Evolutionary conservation across 108 stramenopile genomes (phyloP).

Genomic region (Fistulifera solaris): DNA sequence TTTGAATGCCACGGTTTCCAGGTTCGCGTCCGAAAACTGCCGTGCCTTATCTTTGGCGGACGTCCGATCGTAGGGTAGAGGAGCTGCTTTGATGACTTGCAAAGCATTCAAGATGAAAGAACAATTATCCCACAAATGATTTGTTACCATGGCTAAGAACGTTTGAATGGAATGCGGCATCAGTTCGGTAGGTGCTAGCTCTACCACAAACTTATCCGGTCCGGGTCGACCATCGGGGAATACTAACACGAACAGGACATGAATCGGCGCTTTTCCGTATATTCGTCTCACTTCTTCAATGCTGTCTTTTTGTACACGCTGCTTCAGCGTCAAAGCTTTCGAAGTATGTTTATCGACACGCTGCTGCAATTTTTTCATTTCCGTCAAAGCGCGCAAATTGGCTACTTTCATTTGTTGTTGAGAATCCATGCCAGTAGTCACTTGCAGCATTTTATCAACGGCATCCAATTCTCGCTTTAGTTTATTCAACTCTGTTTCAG

Average conservation of each 20-base stretch:
- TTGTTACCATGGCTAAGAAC: constrained; percentile 56
- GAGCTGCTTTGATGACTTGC: constrained; percentile 51
- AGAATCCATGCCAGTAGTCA: no score
- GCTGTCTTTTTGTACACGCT: not conserved
- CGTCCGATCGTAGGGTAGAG: constrained; percentile 31
- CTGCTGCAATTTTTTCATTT: no score
- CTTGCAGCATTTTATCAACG: no score
- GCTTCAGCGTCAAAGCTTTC: no score
- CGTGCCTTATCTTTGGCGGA: constrained; percentile 16
- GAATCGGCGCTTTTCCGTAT: constrained; percentile 49
- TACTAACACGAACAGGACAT: constrained; percentile 55
- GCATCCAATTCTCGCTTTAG: no score
- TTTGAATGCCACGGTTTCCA: constrained; percentile 57
- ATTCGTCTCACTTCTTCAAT: constrained; percentile 5
- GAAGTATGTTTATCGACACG: no score
- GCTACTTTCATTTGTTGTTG: not conserved
- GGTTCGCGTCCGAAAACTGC: constrained; percentile 31
- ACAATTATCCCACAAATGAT: constrained; percentile 32
- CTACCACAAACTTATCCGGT: constrained; percentile 42
- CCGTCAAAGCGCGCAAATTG: constrained; percentile 1
- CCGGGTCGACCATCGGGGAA: constrained; percentile 21
- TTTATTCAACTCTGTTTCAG: no score
- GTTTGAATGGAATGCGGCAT: constrained; percentile 77
- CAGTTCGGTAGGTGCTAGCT: constrained; percentile 49
- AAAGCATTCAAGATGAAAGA: constrained; percentile 44